phyloP scores from a whole-genome alignment of 129 eudicot genomes.

The Cynara cardunculus region DNA sequence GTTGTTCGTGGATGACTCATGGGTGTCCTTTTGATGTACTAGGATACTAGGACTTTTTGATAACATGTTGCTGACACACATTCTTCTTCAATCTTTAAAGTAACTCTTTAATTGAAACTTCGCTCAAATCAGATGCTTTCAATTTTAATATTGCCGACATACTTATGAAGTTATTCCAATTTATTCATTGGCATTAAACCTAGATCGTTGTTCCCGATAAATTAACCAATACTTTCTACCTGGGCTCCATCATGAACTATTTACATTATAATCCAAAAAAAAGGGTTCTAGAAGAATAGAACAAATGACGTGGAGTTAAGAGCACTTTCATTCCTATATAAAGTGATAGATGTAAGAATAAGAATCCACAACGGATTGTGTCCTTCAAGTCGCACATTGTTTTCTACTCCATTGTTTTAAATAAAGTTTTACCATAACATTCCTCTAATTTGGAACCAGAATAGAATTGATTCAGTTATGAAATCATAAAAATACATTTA shows the following conservation, averaged over 20 bases:
- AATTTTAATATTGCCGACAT: neutral
- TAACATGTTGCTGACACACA: too few species aligned
- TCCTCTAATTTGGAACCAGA: neutral
- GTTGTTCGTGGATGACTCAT: too few species aligned
- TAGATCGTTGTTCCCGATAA: neutral
- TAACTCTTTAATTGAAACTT: too few species aligned
- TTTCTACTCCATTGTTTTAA: too few species aligned
- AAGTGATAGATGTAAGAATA: too few species aligned
- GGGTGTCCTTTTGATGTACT: too few species aligned
- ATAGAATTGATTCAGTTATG: neutral
- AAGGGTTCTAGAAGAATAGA: neutral
- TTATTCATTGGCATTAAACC: conserved; percentile 7
- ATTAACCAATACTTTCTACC: neutral
- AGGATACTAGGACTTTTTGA: too few species aligned
- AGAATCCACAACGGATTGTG: too few species aligned
- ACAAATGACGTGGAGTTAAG: too few species aligned
- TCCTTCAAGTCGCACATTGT: too few species aligned
- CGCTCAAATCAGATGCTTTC: neutral
- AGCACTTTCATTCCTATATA: too few species aligned
- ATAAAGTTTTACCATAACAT: neutral
- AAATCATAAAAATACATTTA: neutral
- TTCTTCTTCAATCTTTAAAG: too few species aligned
- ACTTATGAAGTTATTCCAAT: conserved; percentile 11
- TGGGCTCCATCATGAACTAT: neutral
- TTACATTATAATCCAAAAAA: neutral